Conservation (phyloP, 129 eudicot genomes). For the Flaveria ramosissima region DNA sequence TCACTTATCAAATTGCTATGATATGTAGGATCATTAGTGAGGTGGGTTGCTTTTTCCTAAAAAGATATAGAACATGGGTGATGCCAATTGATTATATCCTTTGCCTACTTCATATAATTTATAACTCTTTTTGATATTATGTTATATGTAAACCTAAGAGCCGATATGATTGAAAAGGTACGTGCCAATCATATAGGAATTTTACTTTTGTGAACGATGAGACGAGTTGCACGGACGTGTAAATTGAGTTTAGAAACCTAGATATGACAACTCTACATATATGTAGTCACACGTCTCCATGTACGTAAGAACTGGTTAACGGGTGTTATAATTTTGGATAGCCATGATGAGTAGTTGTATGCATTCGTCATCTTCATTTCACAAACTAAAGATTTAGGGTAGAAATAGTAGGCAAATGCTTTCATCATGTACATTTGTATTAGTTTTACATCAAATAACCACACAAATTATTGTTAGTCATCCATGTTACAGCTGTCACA, state of each 20-base stretch:
- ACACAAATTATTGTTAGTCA: constrained; percentile 27
- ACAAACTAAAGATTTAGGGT: constrained; percentile 28
- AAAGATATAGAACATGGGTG: constrained; percentile 15
- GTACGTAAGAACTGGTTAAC: background rate
- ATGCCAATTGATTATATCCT: background rate
- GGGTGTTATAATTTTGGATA: background rate
- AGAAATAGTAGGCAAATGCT: constrained; percentile 27
- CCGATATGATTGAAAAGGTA: background rate
- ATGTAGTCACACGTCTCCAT: background rate
- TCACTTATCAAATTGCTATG: background rate
- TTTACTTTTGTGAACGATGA: background rate
- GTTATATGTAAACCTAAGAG: background rate
- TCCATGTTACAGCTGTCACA: constrained; percentile 40
- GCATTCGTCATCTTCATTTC: constrained; percentile 21
- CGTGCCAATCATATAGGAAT: background rate
- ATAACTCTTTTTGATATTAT: background rate
- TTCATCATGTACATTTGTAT: constrained; percentile 31
- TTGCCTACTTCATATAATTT: background rate
- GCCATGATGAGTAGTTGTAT: constrained; percentile 17
- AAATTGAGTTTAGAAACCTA: background rate
- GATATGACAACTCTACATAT: background rate
- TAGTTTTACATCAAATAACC: constrained; percentile 21
- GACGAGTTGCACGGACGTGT: background rate
- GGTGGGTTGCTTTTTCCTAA: background rate
- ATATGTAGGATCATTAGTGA: background rate